phyloP scores from a whole-genome alignment of 352 stramenopile species.

The Globisporangium irregulare region DNA sequence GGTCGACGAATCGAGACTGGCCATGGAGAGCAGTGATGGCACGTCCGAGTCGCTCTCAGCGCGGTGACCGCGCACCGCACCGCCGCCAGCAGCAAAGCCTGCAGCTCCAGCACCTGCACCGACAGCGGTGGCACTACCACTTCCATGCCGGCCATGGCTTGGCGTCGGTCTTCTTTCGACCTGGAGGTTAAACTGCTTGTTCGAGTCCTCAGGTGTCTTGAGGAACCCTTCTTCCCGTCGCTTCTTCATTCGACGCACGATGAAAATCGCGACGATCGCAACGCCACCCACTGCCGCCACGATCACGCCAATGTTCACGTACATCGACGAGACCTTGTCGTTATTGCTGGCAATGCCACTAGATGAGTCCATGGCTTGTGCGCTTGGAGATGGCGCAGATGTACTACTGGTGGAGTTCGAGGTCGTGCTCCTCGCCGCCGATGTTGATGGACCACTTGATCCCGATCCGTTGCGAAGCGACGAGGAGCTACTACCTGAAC shows the following conservation, averaged over 20 bases:
- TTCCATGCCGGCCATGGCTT: background rate
- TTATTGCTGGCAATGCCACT: background rate
- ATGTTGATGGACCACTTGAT: background rate
- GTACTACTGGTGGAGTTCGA: conserved; percentile 1
- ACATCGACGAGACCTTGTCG: conserved; percentile 20
- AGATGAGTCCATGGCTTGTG: background rate
- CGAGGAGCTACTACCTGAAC: background rate
- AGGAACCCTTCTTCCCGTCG: conserved; percentile 23
- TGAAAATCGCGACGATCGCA: conserved; percentile 47
- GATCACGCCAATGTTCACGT: conserved; percentile 50
- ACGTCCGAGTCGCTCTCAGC: conserved; percentile 20
- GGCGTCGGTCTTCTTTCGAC: conserved; percentile 14
- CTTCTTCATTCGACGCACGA: conserved; percentile 34
- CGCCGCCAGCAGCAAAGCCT: conserved; percentile 16
- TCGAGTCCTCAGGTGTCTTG: conserved; percentile 27
- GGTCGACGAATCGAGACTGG: conserved; percentile 20
- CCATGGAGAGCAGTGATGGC: conserved; percentile 23
- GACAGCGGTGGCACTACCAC: background rate
- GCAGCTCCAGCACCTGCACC: background rate
- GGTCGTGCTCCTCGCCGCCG: background rate
- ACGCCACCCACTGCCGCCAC: conserved; percentile 34
- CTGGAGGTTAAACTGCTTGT: conserved; percentile 28
- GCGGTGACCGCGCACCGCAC: conserved; percentile 15
- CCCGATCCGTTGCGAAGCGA: background rate
- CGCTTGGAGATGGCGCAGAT: background rate